Evolutionary conservation across 305 asterid genomes (phyloP).

Genomic region (Fraxinus velutina): DNA sequence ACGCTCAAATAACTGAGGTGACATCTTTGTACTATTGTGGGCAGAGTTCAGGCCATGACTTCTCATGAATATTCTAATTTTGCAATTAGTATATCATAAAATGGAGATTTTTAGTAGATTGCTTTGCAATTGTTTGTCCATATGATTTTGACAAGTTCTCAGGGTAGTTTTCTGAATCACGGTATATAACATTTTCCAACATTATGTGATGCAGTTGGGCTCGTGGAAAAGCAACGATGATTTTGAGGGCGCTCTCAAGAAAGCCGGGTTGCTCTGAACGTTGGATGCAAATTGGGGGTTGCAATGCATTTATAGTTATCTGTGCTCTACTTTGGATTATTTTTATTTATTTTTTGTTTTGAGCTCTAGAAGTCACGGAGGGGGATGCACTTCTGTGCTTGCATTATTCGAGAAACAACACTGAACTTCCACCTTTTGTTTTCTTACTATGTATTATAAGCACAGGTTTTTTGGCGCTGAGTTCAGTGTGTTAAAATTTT

Average conservation of each 20-base stretch:
- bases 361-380: neutral
- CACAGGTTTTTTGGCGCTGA: neutral
- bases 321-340: neutral
- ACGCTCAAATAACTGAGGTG: conserved; percentile 54
- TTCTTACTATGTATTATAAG: neutral
- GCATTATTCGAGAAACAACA: neutral
- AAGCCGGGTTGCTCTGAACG: conserved; percentile 56
- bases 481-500: neutral
- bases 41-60: neutral
- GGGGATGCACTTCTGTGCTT: neutral
- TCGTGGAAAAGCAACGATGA: conserved; percentile 48
- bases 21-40: neutral
- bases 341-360: neutral
- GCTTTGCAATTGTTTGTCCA: neutral
- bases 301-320: neutral
- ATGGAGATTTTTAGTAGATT: neutral
- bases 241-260: conserved; percentile 52
- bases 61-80: neutral
- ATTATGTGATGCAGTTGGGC: conserved; percentile 46
- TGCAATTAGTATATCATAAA: neutral
- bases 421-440: neutral
- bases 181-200: neutral
- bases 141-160: neutral
- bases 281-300: neutral
- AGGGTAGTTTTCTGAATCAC: neutral